Evolutionary conservation across 495 filamentous ascomycete genomes (phyloP).

Genomic region (Glonium stellatum): DNA sequence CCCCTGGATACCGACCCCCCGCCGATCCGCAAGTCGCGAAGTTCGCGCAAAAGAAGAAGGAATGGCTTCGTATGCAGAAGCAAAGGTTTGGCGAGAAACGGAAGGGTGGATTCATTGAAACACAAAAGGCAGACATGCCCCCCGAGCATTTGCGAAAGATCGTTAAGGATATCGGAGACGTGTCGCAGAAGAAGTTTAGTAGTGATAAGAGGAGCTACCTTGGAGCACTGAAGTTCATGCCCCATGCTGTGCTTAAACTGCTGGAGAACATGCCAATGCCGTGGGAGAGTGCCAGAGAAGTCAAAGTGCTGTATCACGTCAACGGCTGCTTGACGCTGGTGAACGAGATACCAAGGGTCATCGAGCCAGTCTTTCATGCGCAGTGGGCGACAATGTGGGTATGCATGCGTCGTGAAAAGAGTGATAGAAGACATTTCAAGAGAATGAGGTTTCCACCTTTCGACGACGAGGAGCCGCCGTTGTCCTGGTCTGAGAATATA

Average conservation of each 20-base stretch:
- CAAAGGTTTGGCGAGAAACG: slow-evolving; percentile 95
- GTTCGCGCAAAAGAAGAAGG: slow-evolving; percentile 96
- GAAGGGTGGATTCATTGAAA: slow-evolving; percentile 93
- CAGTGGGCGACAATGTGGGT: slow-evolving; percentile 99
- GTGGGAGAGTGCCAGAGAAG: slow-evolving; percentile 92
- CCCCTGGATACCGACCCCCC: slow-evolving; percentile 78
- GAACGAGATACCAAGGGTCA: slow-evolving; percentile 93
- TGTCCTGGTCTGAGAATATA: slow-evolving; percentile 98
- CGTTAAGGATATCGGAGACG: slow-evolving; percentile 96
- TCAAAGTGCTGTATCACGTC: slow-evolving; percentile 97
- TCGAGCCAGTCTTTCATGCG: slow-evolving; percentile 96
- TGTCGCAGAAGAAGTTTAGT: slow-evolving; percentile 98
- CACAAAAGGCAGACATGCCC: slow-evolving; percentile 98
- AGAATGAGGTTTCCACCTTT: slow-evolving; percentile 98
- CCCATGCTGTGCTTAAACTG: slow-evolving; percentile 97
- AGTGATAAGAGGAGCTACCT: slow-evolving; percentile 98
- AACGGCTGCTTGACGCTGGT: slow-evolving; percentile 96
- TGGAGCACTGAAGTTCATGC: slow-evolving; percentile 98
- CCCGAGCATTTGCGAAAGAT: slow-evolving; percentile 98
- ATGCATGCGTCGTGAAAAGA: slow-evolving; percentile 96
- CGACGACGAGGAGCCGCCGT: slow-evolving; percentile 95
- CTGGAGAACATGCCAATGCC: slow-evolving; percentile 99
- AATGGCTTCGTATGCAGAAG: slow-evolving; percentile 91
- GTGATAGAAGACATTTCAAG: slow-evolving; percentile 93
- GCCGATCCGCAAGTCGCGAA: slow-evolving; percentile 84